These are phyloP conservation scores for Lachancea meyersii DNA, from an alignment of 805 yeast species.

Conservation along the genomic window DNA sequence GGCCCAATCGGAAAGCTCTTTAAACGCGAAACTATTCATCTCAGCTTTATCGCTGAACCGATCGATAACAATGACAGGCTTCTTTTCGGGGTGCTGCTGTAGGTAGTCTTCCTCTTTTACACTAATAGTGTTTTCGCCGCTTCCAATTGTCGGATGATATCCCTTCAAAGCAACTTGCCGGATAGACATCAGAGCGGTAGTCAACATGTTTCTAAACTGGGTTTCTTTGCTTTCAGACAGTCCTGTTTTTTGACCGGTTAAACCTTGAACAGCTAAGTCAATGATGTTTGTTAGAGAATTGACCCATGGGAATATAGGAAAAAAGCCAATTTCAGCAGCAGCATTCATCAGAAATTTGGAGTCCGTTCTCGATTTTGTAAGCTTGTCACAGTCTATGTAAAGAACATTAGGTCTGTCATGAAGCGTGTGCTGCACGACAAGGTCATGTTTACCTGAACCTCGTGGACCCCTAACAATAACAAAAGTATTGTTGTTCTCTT, in stretches of 20 bases:
- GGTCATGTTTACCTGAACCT: slow-evolving; percentile 87
- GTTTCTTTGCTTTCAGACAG: slow-evolving; percentile 75
- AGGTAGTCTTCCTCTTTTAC: slow-evolving; percentile 74
- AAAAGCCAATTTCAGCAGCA: slow-evolving; percentile 79
- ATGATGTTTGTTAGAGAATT: slow-evolving; percentile 70
- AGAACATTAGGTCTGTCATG: slow-evolving; percentile 55
- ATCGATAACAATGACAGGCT: slow-evolving; percentile 81
- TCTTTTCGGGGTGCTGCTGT: slow-evolving; percentile 76
- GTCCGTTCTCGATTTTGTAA: slow-evolving; percentile 71
- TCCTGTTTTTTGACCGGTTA: slow-evolving; percentile 93
- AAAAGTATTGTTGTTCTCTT: slow-evolving; percentile 85
- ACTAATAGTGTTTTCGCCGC: slow-evolving; percentile 29
- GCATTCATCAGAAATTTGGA: slow-evolving; percentile 57
- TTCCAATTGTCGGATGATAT: slow-evolving; percentile 32
- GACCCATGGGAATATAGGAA: slow-evolving; percentile 91
- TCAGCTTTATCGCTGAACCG: slow-evolving; percentile 58
- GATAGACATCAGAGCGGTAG: slow-evolving; percentile 66
- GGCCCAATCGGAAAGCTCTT: slow-evolving; percentile 84
- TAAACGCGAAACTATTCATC: slow-evolving; percentile 59
- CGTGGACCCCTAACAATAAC: slow-evolving; percentile 87
- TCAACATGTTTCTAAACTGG: slow-evolving; percentile 74
- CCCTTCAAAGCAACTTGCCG: slow-evolving; percentile 53
- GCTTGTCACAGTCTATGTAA: slow-evolving; percentile 69
- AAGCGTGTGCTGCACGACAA: slow-evolving; percentile 64
- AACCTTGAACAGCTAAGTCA: slow-evolving; percentile 81